phyloP scores from a whole-genome alignment of 2,329 filamentous ascomycete genomes.

The Venturia pyrina region DNA sequence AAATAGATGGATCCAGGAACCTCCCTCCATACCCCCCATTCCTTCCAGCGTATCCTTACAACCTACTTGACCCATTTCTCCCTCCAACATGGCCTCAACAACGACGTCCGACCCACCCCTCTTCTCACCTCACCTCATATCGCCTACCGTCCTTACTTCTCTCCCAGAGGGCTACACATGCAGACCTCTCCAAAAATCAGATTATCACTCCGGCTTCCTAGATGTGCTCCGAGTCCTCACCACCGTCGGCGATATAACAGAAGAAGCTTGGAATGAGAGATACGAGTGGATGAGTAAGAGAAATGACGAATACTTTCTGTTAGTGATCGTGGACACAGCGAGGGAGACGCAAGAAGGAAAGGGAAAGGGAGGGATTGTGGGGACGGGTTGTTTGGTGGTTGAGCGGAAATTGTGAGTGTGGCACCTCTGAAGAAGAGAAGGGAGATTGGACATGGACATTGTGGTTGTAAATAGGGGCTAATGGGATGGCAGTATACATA shows the following conservation, averaged over 20 bases:
- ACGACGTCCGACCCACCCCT: conserved; percentile 40
- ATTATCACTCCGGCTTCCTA: conserved; percentile 76
- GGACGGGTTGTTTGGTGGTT: conserved; percentile 79
- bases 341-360: conserved; percentile 24
- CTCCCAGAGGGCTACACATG: conserved; percentile 76
- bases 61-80: not conserved
- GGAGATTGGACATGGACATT: not conserved
- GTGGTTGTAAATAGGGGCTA: conserved; percentile 1
- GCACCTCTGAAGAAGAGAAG: not conserved
- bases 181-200: conserved; percentile 66
- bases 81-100: not conserved
- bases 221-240: conserved; percentile 87
- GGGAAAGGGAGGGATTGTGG: conserved; percentile 50
- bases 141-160: conserved; percentile 57
- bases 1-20: not conserved
- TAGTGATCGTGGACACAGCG: conserved; percentile 70
- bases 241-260: conserved; percentile 76
- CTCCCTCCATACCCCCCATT: not conserved
- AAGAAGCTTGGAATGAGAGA: conserved; percentile 64
- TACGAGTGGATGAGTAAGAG: conserved; percentile 72
- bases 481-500: conserved; percentile 50
- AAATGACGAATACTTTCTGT: conserved; percentile 71
- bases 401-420: conserved; percentile 82
- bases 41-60: not conserved
- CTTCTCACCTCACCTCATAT: conserved; percentile 70